These are phyloP conservation scores for Echium plantagineum DNA, from an alignment of 257 asterid genomes.

Conservation along the genomic window DNA sequence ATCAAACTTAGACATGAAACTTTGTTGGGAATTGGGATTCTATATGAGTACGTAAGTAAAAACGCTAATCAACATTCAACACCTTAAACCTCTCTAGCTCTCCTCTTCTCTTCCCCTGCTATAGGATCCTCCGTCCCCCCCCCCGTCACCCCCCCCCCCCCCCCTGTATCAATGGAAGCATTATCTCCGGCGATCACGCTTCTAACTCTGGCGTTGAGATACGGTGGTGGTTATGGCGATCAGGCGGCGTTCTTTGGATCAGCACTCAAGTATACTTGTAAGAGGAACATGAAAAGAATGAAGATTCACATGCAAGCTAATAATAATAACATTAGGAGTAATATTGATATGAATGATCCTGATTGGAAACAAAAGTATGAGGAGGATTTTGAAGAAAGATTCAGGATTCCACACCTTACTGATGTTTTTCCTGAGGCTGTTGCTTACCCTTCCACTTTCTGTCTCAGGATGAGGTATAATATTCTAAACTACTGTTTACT, in stretches of 20 bases:
- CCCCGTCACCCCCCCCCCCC: no score
- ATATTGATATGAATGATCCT: conserved; percentile 58
- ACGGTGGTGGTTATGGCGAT: conserved; percentile 10
- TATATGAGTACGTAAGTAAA: no score
- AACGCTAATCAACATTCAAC: no score
- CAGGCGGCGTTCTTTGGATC: conserved; percentile 8
- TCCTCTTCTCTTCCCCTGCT: no score
- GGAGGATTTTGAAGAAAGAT: conserved; percentile 59
- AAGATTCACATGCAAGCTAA: conserved; percentile 16
- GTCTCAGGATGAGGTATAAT: conserved; percentile 66
- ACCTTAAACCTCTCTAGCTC: no score
- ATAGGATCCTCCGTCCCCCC: no score
- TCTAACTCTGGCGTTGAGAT: conserved; percentile 14
- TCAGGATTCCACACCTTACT: conserved; percentile 57
- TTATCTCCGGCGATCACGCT: conserved; percentile 46
- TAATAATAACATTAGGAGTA: conserved; percentile 27
- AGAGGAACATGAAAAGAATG: conserved; percentile 14
- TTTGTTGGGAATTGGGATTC: no score
- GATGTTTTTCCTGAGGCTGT: conserved; percentile 47
- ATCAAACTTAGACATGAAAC: no score
- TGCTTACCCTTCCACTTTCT: conserved; percentile 70
- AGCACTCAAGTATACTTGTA: conserved; percentile 3
- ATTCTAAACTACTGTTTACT: no score
- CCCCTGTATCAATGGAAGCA: conserved; percentile 30
- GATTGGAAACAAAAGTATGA: conserved; percentile 65